phyloP scores from a whole-genome alignment of 441 rosid species.

The Populus trichocarpa region DNA sequence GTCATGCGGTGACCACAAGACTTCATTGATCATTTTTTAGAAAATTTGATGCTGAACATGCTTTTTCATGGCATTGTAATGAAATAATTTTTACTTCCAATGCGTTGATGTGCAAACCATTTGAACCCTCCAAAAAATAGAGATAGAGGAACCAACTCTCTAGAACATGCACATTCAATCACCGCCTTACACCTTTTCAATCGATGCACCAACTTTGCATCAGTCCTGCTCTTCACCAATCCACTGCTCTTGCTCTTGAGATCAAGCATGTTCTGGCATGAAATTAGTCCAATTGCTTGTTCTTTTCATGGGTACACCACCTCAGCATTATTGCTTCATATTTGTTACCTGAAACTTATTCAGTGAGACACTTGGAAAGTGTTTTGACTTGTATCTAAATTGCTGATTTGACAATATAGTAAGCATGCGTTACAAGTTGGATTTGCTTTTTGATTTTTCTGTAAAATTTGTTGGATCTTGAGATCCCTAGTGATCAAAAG shows the following conservation, averaged over 20 bases:
- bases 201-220: constrained; percentile 3
- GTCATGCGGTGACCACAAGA: neutral
- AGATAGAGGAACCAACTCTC: neutral
- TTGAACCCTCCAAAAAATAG: neutral
- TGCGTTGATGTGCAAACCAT: neutral
- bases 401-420: constrained; percentile 10
- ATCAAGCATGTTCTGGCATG: constrained; percentile 8
- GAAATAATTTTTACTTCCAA: constrained; percentile 1
- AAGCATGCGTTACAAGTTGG: constrained; percentile 29
- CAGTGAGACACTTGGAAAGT: constrained; percentile 24
- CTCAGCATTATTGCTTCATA: constrained; percentile 12
- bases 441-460: constrained; percentile 10
- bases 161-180: neutral
- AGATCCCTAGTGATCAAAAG: constrained; percentile 11
- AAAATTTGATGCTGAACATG: neutral
- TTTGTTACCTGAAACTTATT: constrained; percentile 7
- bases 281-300: constrained; percentile 17
- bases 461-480: constrained; percentile 11
- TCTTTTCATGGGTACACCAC: constrained; percentile 20
- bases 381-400: constrained; percentile 6
- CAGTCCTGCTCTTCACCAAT: constrained; percentile 14
- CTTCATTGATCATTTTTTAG: neutral
- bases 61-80: neutral
- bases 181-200: neutral
- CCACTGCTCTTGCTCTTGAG: constrained; percentile 7